phyloP scores from a whole-genome alignment of 202 grass and related monocot genomes.

The Cymbopogon flexuosus region DNA sequence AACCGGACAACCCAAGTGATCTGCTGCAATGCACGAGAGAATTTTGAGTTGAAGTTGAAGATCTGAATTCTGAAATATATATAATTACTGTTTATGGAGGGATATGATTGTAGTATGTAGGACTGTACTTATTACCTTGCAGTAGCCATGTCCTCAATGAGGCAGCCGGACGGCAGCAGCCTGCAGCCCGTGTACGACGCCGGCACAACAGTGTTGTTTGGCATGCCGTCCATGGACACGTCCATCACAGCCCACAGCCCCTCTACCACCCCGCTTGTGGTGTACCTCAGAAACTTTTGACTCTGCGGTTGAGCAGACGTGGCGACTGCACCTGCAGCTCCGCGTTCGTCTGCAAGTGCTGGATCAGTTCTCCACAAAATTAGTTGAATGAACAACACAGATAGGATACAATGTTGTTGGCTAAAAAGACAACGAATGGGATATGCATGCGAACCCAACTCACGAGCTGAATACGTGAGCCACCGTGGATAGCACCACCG shows the following conservation, averaged over 20 bases:
- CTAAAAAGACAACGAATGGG: too few species aligned
- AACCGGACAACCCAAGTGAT: conserved; percentile 57
- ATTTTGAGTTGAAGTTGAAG: neutral
- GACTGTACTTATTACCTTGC: conserved; percentile 21
- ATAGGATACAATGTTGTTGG: too few species aligned
- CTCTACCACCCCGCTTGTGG: too few species aligned
- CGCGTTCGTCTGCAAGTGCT: too few species aligned
- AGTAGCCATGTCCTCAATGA: conserved; percentile 36
- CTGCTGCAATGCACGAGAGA: conserved; percentile 29
- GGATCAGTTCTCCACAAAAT: too few species aligned
- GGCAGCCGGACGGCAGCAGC: conserved; percentile 33
- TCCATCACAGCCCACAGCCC: too few species aligned
- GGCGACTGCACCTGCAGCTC: too few species aligned
- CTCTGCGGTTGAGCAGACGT: too few species aligned
- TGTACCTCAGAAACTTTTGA: too few species aligned
- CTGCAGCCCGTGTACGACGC: neutral
- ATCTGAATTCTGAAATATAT: neutral
- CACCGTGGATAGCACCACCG: neutral
- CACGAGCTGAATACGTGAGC: conserved; percentile 22
- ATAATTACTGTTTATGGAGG: neutral
- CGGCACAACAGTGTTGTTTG: neutral
- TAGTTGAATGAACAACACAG: neutral
- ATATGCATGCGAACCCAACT: neutral
- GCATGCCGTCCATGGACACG: too few species aligned
- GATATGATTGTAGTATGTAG: too few species aligned